These are phyloP conservation scores for Saccharomycopsis vini DNA, from an alignment of 805 yeast genomes.

Conservation along the genomic window DNA sequence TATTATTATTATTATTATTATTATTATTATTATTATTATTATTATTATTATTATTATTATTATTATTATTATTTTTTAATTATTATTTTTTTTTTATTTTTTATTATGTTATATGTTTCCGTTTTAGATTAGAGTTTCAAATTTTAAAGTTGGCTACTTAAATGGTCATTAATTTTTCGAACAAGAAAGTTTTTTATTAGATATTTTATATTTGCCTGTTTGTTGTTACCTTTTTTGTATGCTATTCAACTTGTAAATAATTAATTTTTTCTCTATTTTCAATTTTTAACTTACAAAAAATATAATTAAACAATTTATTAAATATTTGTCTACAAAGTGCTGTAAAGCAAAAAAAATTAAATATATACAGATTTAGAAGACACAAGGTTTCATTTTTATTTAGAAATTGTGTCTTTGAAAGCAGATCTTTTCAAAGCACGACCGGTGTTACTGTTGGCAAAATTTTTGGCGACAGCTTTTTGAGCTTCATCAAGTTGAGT, in stretches of 20 bases:
- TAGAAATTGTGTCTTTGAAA: slow-evolving; percentile 9
- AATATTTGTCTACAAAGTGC: background rate
- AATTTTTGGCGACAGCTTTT: slow-evolving; percentile 2
- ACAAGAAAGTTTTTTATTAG: no score
- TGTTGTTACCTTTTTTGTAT: background rate
- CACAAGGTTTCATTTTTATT: background rate
- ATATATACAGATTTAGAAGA: background rate
- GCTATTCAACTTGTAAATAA: no score
- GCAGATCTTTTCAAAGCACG: slow-evolving; percentile 9
- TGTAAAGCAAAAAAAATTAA: background rate
- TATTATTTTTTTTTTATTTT: background rate
- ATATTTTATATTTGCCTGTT: background rate
- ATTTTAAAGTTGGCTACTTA: no score
- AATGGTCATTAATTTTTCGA: no score
- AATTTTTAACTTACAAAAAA: no score
- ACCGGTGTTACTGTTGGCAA: background rate
- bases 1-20: slow-evolving; percentile 1
- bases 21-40: slow-evolving; percentile 1
- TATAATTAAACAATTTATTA: no score
- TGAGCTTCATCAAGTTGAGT: slow-evolving; percentile 1
- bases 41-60: background rate
- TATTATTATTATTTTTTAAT: background rate
- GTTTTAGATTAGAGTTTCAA: no score
- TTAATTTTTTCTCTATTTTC: no score
- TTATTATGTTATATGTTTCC: background rate